Base-by-base conservation (phyloP, 2,329 filamentous ascomycete species). In the Nannizziopsis arthrosporioides region DNA sequence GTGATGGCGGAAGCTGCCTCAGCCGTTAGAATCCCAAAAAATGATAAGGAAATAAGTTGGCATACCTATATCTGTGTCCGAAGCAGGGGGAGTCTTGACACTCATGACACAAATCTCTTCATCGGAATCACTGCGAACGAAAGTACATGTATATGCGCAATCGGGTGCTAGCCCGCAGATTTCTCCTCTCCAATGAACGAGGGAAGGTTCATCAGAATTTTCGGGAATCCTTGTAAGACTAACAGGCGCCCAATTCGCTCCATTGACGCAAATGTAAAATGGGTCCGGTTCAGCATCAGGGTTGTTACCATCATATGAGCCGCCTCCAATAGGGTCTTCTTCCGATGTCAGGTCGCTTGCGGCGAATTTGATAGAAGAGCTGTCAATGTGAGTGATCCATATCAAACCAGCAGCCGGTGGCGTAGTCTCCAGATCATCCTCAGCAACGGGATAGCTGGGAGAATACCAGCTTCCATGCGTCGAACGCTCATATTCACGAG, bases 401-500 rank as follows among this genome's bases (percentile, higher is more conserved):
- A 72, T 63, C 52, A 69, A 58, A 49, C 68, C 68, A 53, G 66
- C 64, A 48, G 69, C 66, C 41, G 65, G 57, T 44, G 64, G 63
- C 56, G 63, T 56, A 14, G 63, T 63, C 47, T 69, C 66, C 31
- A 68, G 56, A 56, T 69, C 67, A 39, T 67, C 63, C 52, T 69
- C 67, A 12, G 66, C 64, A 57, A 67, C 63, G 32, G 62, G 63
- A 49, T 65, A 56, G 49, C 40, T 50, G 11, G 51, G 44, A 9
- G 54, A 41, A 27, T 51, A 56, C 54, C 54, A 56, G 18, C 42
- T 48, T 19, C 51, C 55, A 46, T 63, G 66, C 55, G 76, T 71
- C 67, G 85, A 90, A 63, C 93, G 78, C 68, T 88, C 84, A 58
- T 86, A 85, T 67, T 88, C 89, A 70, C 94, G 92, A 61, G 93